Evolutionary conservation across 345 rosid species (phyloP), one percentile per base, ranked within the genome.

Genomic region (Psidium friedrichsthalianum): DNA sequence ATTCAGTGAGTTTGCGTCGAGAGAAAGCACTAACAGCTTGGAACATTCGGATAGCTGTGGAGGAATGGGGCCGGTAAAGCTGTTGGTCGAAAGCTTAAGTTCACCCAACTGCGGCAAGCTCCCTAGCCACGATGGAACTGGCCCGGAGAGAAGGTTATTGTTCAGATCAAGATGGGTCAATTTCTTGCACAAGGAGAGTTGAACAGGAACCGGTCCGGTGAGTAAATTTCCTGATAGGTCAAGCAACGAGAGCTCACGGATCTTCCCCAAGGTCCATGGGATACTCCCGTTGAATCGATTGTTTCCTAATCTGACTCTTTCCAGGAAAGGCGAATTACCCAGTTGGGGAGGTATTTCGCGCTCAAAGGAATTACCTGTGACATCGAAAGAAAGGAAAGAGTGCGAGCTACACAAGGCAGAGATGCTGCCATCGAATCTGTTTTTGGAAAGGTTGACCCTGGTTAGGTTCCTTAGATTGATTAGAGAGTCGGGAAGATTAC

Each of bases 111-210:
- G 91, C 0, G 91, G 88, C 87, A 95, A 90, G 69, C 86, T 91
- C 58, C 98, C 99, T 53, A 96, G 91, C 99, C 98, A 95, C n/a
- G 87, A 74, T 6, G 99, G 99, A 82, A 97, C 54, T 0, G 89
- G 69, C 20, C 97, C 98, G 18, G 95, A 93, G 44, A 97, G 94
- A 64, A 88, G 91, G 85, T 97, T 97, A 88, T 96, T 91, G 83
- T 96, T 92, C 61, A 97, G 95, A 90, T 96, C 99, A 6, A 97
- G 86, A 87, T 93, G 96, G n/a, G 95, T 89, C 86, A 97, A 87
- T 58, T 94, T 93, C 91, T 89, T 96, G 90, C 99, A 96, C 85
- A 91, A 55, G 82, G 92, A 88, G 13, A 97, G 97, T 92, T 92
- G 92, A 51, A 47, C 83, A 2, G 98, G 98, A 76, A 95, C 89